A percentile compares a stretch with the other conserved stretches of the same genome.
phyloP scores from a whole-genome alignment of 257 asterid genomes.

The Nicotiana tabacum region DNA sequence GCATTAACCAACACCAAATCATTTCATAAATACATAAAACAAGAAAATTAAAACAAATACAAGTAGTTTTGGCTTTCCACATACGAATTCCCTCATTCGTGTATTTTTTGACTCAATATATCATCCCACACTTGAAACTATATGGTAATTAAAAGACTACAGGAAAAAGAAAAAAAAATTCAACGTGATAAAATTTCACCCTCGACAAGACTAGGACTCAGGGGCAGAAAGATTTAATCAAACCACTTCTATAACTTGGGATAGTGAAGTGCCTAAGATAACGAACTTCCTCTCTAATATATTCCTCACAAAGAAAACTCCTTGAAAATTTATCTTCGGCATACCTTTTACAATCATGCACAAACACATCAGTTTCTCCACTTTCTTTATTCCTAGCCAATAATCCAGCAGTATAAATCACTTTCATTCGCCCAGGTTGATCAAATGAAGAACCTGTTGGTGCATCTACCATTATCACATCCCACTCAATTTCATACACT shows the following conservation, averaged over 20 bases:
- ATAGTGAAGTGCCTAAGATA: conserved; percentile 25
- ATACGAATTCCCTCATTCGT: not conserved
- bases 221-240: conserved; percentile 26
- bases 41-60: not conserved
- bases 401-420: conserved; percentile 32
- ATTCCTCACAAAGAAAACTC: conserved; percentile 30
- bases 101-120: not conserved
- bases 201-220: not conserved
- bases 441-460: conserved; percentile 13
- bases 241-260: conserved; percentile 23
- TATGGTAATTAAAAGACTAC: not conserved
- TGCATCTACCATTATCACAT: conserved; percentile 40
- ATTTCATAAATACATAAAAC: not conserved
- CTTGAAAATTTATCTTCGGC: conserved; percentile 30
- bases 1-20: not conserved
- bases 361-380: conserved; percentile 35
- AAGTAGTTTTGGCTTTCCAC: not conserved
- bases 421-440: conserved; percentile 32
- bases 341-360: conserved; percentile 29
- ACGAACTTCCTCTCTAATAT: conserved; percentile 15
- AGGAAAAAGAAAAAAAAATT: not conserved
- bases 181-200: not conserved
- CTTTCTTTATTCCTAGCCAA: conserved; percentile 23
- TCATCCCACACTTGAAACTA: not conserved
- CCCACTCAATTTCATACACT: conserved; percentile 34